A percentile compares a stretch with the other conserved stretches of the same genome.
phyloP scores from a whole-genome alignment of 2,329 filamentous ascomycete genomes.

The Neoascochyta sp. region DNA sequence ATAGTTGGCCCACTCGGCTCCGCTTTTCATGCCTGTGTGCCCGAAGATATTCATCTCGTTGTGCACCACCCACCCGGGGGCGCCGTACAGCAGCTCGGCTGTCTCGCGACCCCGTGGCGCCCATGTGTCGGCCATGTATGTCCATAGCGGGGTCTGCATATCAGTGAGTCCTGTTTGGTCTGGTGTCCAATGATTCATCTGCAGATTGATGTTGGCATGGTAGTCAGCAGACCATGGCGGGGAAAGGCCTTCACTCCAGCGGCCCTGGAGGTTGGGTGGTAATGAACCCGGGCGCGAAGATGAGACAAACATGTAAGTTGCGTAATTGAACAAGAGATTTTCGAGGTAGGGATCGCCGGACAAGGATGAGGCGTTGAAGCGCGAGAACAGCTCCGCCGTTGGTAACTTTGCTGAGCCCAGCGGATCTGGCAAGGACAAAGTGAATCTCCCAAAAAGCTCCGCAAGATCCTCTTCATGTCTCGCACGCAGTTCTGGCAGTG shows the following conservation, averaged over 20 bases:
- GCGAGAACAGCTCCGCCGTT: conserved; percentile 33
- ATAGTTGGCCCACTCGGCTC: conserved; percentile 44
- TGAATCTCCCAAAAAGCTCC: conserved; percentile 40
- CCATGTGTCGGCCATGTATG: conserved; percentile 54
- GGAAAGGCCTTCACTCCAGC: conserved; percentile 49
- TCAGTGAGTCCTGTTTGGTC: conserved; percentile 51
- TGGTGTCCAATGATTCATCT: conserved; percentile 60
- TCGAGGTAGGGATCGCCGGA: conserved; percentile 52
- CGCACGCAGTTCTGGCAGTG: conserved; percentile 28
- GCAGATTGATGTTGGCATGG: conserved; percentile 57
- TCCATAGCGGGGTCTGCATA: conserved; percentile 48
- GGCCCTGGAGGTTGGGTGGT: conserved; percentile 56
- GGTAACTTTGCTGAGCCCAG: conserved; percentile 41
- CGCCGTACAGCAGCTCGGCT: conserved; percentile 52
- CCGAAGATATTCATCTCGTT: conserved; percentile 60
- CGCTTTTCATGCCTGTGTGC: conserved; percentile 51
- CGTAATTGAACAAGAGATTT: conserved; percentile 52
- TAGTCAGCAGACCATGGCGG: conserved; percentile 55
- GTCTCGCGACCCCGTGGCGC: conserved; percentile 53
- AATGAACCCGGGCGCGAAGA: conserved; percentile 50
- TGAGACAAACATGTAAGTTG: conserved; percentile 53
- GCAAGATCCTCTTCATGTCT: conserved; percentile 45
- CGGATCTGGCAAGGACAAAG: conserved; percentile 46
- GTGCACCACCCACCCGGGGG: conserved; percentile 55
- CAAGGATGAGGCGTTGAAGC: conserved; percentile 23